A percentile compares a stretch with the other conserved stretches of the same genome.
Evolutionary conservation across 2,329 filamentous ascomycete genomes (phyloP).

Genomic region (Talaromyces sp.): DNA sequence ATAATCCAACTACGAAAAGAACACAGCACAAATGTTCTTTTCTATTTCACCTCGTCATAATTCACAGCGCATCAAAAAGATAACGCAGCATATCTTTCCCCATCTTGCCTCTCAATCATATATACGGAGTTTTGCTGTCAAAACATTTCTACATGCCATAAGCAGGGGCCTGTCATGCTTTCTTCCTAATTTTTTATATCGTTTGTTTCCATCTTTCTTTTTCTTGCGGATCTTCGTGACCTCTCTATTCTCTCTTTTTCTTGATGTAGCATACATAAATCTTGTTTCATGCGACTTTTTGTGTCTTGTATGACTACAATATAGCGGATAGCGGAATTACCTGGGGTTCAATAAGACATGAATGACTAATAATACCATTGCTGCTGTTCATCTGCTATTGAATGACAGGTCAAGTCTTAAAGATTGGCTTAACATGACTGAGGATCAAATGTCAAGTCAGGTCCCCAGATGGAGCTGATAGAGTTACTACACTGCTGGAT

Average conservation of each 20-base stretch:
- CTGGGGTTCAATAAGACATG: slow-evolving; percentile 1
- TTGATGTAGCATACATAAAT: slow-evolving; percentile 4
- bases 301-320: slow-evolving; percentile 2
- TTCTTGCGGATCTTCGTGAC: background rate
- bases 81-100: slow-evolving; percentile 1
- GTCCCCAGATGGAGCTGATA: background rate
- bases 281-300: background rate
- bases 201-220: background rate
- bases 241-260: background rate
- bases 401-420: background rate
- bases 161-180: background rate
- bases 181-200: background rate
- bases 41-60: background rate
- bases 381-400: background rate
- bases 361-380: background rate
- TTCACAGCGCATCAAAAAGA: slow-evolving; percentile 4
- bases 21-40: background rate
- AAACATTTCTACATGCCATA: background rate
- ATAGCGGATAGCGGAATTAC: background rate
- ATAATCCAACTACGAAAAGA: slow-evolving; percentile 35
- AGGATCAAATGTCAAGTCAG: background rate
- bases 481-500: background rate
- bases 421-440: background rate
- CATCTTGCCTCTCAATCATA: slow-evolving; percentile 4
- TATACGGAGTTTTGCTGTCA: slow-evolving; percentile 2